Evolutionary conservation across 306 rosid species (phyloP).

Genomic region (Mimosa bimucronata): DNA sequence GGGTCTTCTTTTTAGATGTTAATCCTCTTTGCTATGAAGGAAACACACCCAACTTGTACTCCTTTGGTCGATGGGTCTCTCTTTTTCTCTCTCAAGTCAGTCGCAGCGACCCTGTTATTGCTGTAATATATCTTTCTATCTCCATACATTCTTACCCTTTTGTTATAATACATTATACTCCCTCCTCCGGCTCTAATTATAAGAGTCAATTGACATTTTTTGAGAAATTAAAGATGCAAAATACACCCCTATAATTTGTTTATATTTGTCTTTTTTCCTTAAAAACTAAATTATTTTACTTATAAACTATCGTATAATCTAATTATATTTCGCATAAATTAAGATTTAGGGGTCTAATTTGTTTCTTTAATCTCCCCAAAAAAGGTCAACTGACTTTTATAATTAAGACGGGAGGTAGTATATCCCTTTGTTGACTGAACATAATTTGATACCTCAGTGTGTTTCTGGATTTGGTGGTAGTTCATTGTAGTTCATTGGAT

Average conservation of each 20-base stretch:
- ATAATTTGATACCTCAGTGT: neutral
- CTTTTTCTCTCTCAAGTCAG: slow-evolving; percentile 67
- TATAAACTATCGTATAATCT: too few relatives aligned
- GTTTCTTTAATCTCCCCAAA: too few relatives aligned
- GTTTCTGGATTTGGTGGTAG: neutral
- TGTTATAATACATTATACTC: neutral
- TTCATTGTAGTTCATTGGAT: neutral
- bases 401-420: too few relatives aligned
- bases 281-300: too few relatives aligned
- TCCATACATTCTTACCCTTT: neutral
- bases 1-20: slow-evolving; percentile 85
- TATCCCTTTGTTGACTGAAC: neutral
- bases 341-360: too few relatives aligned
- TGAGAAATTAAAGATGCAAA: too few relatives aligned
- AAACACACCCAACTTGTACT: slow-evolving; percentile 66
- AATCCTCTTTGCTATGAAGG: slow-evolving; percentile 82
- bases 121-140: slow-evolving; percentile 45
- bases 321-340: too few relatives aligned
- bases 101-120: slow-evolving; percentile 73
- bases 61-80: slow-evolving; percentile 73
- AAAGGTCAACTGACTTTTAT: too few relatives aligned
- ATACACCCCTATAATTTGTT: too few relatives aligned
- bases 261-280: too few relatives aligned
- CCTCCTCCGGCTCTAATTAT: too few relatives aligned
- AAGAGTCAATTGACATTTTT: too few relatives aligned